These are phyloP conservation scores for Pseudohyphozyma bogoriensis DNA, from an alignment of 768 basidiomycete species.

Conservation along the genomic window DNA sequence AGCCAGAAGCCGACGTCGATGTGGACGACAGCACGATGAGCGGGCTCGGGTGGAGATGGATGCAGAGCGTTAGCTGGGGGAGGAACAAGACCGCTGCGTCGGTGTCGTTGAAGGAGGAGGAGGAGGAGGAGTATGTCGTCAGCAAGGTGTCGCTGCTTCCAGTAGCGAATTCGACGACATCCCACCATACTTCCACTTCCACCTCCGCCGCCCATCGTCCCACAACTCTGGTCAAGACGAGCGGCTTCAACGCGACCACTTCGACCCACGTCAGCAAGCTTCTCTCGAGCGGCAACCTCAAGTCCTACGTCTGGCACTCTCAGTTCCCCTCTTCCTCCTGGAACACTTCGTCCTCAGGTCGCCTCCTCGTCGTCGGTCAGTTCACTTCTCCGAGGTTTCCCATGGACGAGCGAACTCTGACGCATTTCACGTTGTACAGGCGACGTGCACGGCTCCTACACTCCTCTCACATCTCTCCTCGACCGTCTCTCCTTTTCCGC, in stretches of 20 bases:
- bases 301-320: slow-evolving; percentile 20
- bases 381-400: neutral
- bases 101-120: neutral
- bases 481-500: slow-evolving; percentile 52
- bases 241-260: neutral
- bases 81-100: neutral
- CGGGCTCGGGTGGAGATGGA: neutral
- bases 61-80: neutral
- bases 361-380: slow-evolving; percentile 22
- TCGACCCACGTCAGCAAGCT: neutral
- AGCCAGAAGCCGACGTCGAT: no score
- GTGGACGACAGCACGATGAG: neutral
- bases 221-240: neutral
- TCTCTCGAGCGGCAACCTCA: slow-evolving; percentile 13
- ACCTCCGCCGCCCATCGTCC: neutral
- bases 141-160: no score
- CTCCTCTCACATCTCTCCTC: slow-evolving; percentile 43
- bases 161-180: neutral
- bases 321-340: neutral
- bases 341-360: neutral
- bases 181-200: neutral
- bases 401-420: neutral
- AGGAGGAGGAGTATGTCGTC: neutral
- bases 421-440: neutral
- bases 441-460: slow-evolving; percentile 16